phyloP scores from a whole-genome alignment of 495 filamentous ascomycete species.

The Acidomyces sp. region DNA sequence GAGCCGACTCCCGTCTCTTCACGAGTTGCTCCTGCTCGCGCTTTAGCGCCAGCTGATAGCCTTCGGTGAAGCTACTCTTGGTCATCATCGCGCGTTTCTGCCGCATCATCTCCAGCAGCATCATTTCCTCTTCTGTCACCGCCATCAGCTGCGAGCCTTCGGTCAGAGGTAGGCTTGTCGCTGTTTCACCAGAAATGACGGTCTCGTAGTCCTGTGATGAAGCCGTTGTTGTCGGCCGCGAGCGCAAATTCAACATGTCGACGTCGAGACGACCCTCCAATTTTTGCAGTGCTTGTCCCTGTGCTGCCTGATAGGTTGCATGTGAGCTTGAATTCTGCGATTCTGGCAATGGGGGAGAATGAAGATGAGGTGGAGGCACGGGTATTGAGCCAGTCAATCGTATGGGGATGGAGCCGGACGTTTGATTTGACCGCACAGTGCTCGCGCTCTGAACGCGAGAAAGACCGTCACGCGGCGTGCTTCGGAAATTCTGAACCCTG shows the following conservation, averaged over 20 bases:
- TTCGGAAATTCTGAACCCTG: slow-evolving; percentile 6
- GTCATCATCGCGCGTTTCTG: slow-evolving; percentile 64
- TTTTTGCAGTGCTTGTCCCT: slow-evolving; percentile 3
- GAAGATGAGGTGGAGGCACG: too few relatives aligned
- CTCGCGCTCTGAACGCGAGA: slow-evolving; percentile 13
- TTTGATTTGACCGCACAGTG: slow-evolving; percentile 8
- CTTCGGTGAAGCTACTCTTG: slow-evolving; percentile 53
- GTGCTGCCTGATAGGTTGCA: too few relatives aligned
- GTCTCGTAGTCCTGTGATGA: slow-evolving; percentile 5
- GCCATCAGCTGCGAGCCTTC: slow-evolving; percentile 52
- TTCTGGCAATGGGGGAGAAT: too few relatives aligned
- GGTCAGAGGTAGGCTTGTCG: slow-evolving; percentile 12
- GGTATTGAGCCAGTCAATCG: slow-evolving; percentile 5
- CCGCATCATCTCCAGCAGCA: slow-evolving; percentile 68
- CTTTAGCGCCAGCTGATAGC: slow-evolving; percentile 26
- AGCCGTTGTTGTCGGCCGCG: slow-evolving; percentile 1
- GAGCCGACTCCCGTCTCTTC: slow-evolving; percentile 6
- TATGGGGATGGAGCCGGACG: slow-evolving; percentile 16
- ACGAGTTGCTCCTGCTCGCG: slow-evolving; percentile 14
- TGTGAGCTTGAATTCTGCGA: too few relatives aligned
- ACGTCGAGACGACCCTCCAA: neutral
- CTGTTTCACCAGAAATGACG: slow-evolving; percentile 7
- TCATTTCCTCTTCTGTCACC: slow-evolving; percentile 74
- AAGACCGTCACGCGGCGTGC: neutral
- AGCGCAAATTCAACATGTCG: neutral